Evolutionary conservation across 2,329 filamentous ascomycete species (phyloP).

Genomic region (Plenodomus tracheiphilus): DNA sequence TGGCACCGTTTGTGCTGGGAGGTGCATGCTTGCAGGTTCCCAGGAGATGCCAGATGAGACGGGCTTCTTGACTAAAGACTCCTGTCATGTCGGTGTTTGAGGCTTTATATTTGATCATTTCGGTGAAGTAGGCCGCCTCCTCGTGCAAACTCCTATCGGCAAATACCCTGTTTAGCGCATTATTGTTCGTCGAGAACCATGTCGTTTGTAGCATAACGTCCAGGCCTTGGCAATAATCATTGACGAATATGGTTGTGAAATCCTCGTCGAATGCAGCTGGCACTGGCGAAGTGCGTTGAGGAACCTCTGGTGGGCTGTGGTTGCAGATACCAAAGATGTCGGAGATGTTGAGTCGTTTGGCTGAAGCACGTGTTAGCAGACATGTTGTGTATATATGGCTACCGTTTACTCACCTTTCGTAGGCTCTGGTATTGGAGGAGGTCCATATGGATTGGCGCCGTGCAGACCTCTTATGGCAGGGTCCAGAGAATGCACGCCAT

Average conservation of each 20-base stretch:
- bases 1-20: conserved; percentile 47
- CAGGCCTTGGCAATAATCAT: conserved; percentile 41
- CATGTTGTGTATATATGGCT: background rate
- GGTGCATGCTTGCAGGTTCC: conserved; percentile 53
- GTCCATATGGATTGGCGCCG: conserved; percentile 19
- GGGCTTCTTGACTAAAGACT: conserved; percentile 59
- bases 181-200: conserved; percentile 71
- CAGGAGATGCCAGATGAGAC: conserved; percentile 64
- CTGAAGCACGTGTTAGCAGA: conserved; percentile 27
- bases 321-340: conserved; percentile 42
- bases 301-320: conserved; percentile 42
- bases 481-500: conserved; percentile 38
- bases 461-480: conserved; percentile 34
- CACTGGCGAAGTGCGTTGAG: conserved; percentile 29
- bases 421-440: conserved; percentile 17
- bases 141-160: conserved; percentile 49
- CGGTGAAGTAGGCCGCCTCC: conserved; percentile 40
- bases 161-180: conserved; percentile 53
- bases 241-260: conserved; percentile 38
- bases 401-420: conserved; percentile 32
- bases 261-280: conserved; percentile 37
- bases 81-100: conserved; percentile 35
- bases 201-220: conserved; percentile 64
- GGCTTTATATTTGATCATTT: conserved; percentile 36
- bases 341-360: conserved; percentile 36